These are phyloP conservation scores for Globisporangium spiculum DNA, from an alignment of 352 stramenopile species.

Conservation along the genomic window DNA sequence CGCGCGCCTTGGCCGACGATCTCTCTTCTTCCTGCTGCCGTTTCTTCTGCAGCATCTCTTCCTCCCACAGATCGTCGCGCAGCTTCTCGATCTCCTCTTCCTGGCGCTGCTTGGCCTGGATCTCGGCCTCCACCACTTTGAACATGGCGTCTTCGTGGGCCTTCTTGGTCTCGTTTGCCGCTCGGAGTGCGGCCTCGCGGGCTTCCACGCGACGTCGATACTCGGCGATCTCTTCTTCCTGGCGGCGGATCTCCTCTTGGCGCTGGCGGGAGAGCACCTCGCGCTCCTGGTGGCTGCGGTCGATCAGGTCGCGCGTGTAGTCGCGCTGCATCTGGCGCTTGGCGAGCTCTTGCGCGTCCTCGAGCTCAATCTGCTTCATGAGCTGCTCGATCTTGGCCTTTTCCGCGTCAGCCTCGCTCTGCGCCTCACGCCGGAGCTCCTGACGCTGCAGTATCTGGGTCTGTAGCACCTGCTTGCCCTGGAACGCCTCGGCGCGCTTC, in stretches of 20 bases:
- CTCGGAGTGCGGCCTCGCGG: slow-evolving; percentile 44
- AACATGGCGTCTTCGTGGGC: slow-evolving; percentile 69
- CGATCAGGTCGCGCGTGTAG: slow-evolving; percentile 55
- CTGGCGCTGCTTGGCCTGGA: slow-evolving; percentile 69
- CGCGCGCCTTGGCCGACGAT: slow-evolving; percentile 51
- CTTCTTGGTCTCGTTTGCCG: slow-evolving; percentile 72
- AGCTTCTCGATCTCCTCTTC: slow-evolving; percentile 88
- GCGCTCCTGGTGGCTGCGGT: slow-evolving; percentile 43
- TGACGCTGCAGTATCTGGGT: slow-evolving; percentile 67
- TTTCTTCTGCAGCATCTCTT: slow-evolving; percentile 84
- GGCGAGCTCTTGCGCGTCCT: slow-evolving; percentile 80
- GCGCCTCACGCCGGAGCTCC: slow-evolving; percentile 61
- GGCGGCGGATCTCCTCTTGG: slow-evolving; percentile 27
- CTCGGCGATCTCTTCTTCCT: slow-evolving; percentile 50
- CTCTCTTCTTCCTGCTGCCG: slow-evolving; percentile 71
- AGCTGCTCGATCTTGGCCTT: slow-evolving; percentile 84
- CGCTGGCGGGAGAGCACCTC: slow-evolving; percentile 24
- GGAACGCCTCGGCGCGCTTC: slow-evolving; percentile 64
- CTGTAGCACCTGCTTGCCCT: slow-evolving; percentile 68
- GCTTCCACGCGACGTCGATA: slow-evolving; percentile 46
- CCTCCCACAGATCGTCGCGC: slow-evolving; percentile 91
- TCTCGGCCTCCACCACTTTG: slow-evolving; percentile 79
- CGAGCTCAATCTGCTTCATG: slow-evolving; percentile 81
- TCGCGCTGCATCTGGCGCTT: slow-evolving; percentile 57
- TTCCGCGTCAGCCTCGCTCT: slow-evolving; percentile 69